Base-by-base conservation (phyloP, 2,329 filamentous ascomycete genomes). In the Aspergillus arachidicola region DNA sequence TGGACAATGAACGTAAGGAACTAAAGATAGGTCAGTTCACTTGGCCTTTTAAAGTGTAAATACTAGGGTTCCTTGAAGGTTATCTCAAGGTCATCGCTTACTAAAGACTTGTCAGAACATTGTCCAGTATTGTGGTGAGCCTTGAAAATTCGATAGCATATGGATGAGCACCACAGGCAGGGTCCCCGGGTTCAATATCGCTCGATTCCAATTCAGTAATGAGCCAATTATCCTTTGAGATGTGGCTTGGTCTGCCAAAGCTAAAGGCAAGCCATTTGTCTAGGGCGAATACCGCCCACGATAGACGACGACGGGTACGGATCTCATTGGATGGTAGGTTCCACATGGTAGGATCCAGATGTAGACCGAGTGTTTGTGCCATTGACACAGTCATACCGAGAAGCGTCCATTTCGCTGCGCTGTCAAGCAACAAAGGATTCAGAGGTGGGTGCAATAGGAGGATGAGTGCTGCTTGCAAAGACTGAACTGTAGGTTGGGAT, bases 231-330 rank as follows among this genome's bases (percentile, higher is more conserved):
- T 53, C 28, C 7, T 21, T 10, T 34, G 57, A 51, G 21, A 59
- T 51, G 11, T 59, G 57, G 19, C 45, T 51, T 26, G 57, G 57
- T 19, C 57, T 23, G 12, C 57, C 45, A 26, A 59, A 59, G 46
- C 57, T 59, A 32, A 50, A 59, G 9, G 57, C 45, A 21, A 59
- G 21, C 57, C 57, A 59, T 26, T 59, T 59, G 26, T 59, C 57
- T 10, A 59, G 6, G 16, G 43, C 57, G 28, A 45, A 59, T 6
- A 59, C 57, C 7, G n/a, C 32, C 45, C 57, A 59, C 5, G 57
- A 59, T 19, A 59, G 16, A 19, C 57, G 46, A n/a, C 57, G 30
- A 38, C 57, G 57, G 16, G 36, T 36, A 14, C 6, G 5, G 11
- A 50, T 14, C 30, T 59, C 57, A 2, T 10, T 26, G 34, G 28